These are phyloP conservation scores for Nicotiana tomentosiformis DNA, from an alignment of 257 asterid species.

Conservation along the genomic window DNA sequence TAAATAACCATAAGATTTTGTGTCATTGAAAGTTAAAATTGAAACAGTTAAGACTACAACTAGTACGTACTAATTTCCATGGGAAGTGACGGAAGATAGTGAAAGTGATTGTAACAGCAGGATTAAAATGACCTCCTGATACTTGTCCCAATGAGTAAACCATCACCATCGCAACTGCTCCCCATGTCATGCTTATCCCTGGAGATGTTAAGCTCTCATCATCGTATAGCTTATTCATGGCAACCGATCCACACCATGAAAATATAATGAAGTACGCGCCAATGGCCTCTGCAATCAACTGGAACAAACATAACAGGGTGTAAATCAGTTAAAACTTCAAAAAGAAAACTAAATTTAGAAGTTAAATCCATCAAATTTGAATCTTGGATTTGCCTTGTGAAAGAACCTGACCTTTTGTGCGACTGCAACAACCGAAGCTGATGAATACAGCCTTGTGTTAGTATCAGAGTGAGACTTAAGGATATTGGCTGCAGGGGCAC, in stretches of 20 bases:
- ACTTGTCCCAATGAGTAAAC: conserved; percentile 61
- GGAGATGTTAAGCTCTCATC: conserved; percentile 55
- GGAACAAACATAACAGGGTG: not conserved
- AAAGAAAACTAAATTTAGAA: not conserved
- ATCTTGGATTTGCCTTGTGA: not conserved
- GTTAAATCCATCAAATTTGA: not conserved
- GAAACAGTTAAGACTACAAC: not conserved
- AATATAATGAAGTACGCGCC: conserved; percentile 68
- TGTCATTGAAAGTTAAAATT: not conserved
- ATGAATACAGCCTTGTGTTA: conserved; percentile 4
- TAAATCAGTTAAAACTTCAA: too few species aligned
- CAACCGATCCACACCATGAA: conserved; percentile 68
- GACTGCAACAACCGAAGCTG: conserved; percentile 15
- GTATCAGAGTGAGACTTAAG: conserved; percentile 1
- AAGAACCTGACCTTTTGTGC: conserved; percentile 37
- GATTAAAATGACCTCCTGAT: conserved; percentile 90
- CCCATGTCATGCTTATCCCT: conserved; percentile 68
- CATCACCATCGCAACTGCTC: conserved; percentile 67
- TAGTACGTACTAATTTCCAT: conserved; percentile 50
- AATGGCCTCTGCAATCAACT: conserved; percentile 60
- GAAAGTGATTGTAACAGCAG: conserved; percentile 59
- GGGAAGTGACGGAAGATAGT: conserved; percentile 53
- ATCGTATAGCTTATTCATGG: conserved; percentile 40
- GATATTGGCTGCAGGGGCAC: conserved; percentile 4
- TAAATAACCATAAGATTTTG: not conserved